A percentile compares a stretch with the other conserved stretches of the same genome.
phyloP scores from a whole-genome alignment of 164 flowering plant genomes.

The Euptelea pleiosperma region DNA sequence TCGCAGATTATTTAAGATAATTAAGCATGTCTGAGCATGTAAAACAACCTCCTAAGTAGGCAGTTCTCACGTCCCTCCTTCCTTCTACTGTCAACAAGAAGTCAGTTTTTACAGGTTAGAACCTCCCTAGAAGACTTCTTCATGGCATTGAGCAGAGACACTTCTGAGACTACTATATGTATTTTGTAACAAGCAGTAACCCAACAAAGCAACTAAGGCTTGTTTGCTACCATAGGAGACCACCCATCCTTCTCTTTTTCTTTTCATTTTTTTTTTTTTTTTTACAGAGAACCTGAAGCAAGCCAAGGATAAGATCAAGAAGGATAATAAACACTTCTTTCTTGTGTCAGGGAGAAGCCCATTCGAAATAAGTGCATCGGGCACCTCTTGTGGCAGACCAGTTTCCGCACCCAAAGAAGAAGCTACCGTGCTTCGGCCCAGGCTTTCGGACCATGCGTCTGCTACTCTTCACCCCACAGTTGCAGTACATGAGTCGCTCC shows the following conservation, averaged over 20 bases:
- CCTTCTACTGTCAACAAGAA: constrained; percentile 28
- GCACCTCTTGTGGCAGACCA: constrained; percentile 79
- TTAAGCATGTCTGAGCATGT: constrained; percentile 29
- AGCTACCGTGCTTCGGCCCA: constrained; percentile 75
- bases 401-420: constrained; percentile 92
- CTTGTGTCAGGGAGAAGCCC: constrained; percentile 52
- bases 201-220: constrained; percentile 14
- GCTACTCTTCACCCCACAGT: constrained; percentile 76
- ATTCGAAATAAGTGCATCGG: constrained; percentile 67
- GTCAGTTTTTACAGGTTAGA: constrained; percentile 44
- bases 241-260: constrained; percentile 5
- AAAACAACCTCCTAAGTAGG: constrained; percentile 22
- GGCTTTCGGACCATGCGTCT: constrained; percentile 58
- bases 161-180: constrained; percentile 10
- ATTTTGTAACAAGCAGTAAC: constrained; percentile 19
- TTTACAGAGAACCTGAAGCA: constrained; percentile 14
- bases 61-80: constrained; percentile 16
- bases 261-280: constrained; percentile 8
- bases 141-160: constrained; percentile 4
- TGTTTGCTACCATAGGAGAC: constrained; percentile 16
- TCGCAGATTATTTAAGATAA: constrained; percentile 29
- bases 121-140: constrained; percentile 18
- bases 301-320: constrained; percentile 6
- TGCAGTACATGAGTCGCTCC: constrained; percentile 39
- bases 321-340: background rate